phyloP scores from a whole-genome alignment of 106 monocot species.

The Xerophyta viscosa region DNA sequence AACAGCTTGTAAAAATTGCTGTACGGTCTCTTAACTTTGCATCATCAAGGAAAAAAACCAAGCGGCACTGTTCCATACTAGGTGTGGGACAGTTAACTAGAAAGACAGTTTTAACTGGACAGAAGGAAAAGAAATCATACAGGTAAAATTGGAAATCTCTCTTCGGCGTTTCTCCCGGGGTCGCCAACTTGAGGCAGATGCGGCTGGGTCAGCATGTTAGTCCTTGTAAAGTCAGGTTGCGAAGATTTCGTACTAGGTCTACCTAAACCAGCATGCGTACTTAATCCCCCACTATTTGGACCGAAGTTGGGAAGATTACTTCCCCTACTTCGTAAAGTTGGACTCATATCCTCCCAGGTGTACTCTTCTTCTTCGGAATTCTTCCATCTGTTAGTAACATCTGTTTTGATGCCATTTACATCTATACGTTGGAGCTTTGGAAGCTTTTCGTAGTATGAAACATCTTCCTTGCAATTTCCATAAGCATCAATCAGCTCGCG shows the following conservation, averaged over 20 bases:
- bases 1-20: too few relatives aligned
- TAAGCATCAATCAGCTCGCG: slow-evolving; percentile 81
- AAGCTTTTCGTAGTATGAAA: slow-evolving; percentile 28
- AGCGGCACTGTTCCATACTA: too few relatives aligned
- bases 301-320: slow-evolving; percentile 19
- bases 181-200: slow-evolving; percentile 26
- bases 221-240: slow-evolving; percentile 34
- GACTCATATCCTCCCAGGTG: slow-evolving; percentile 97
- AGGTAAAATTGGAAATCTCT: slow-evolving; percentile 20
- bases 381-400: slow-evolving; percentile 45
- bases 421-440: slow-evolving; percentile 44
- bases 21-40: too few relatives aligned
- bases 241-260: slow-evolving; percentile 16
- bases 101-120: too few relatives aligned
- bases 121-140: slow-evolving; percentile 27
- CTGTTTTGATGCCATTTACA: slow-evolving; percentile 33
- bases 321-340: slow-evolving; percentile 43
- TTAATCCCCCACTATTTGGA: slow-evolving; percentile 13
- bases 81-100: too few relatives aligned
- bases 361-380: slow-evolving; percentile 92
- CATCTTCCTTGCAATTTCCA: slow-evolving; percentile 56
- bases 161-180: slow-evolving; percentile 23
- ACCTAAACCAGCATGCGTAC: slow-evolving; percentile 17
- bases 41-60: too few relatives aligned
- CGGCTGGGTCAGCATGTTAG: slow-evolving; percentile 27